Evolutionary conservation across 2,329 filamentous ascomycete genomes (phyloP).

Genomic region (Curvularia spicifera): DNA sequence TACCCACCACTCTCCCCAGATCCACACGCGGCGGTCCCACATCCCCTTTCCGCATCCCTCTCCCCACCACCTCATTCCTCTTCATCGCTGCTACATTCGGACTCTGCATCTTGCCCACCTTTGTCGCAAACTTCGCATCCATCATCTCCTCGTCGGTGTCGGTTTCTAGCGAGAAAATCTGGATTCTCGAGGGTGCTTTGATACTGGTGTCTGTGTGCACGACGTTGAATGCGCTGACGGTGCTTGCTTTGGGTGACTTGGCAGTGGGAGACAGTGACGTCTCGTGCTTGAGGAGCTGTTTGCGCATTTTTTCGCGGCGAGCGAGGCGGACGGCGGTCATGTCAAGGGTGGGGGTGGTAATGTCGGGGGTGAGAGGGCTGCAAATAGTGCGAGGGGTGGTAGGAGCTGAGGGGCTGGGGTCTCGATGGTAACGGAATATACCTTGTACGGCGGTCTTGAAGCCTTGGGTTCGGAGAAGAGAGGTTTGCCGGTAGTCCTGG

Average conservation of each 20-base stretch:
- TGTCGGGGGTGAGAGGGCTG: slow-evolving; percentile 35
- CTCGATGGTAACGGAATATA: slow-evolving; percentile 37
- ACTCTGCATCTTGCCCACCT: too few relatives aligned
- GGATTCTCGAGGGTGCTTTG: too few relatives aligned
- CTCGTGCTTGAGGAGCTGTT: slow-evolving; percentile 2
- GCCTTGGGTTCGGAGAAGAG: slow-evolving; percentile 31
- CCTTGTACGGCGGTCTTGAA: slow-evolving; percentile 39
- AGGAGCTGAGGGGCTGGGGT: slow-evolving; percentile 42
- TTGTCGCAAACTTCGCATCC: too few relatives aligned
- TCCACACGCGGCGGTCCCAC: too few relatives aligned
- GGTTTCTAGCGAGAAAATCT: too few relatives aligned
- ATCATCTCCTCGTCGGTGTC: too few relatives aligned
- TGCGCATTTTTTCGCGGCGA: not conserved
- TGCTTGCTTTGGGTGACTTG: not conserved
- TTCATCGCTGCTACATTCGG: too few relatives aligned
- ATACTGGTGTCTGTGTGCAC: too few relatives aligned
- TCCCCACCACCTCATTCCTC: too few relatives aligned
- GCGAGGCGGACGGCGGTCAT: slow-evolving; percentile 14
- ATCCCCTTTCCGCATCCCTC: too few relatives aligned
- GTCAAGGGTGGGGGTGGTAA: slow-evolving; percentile 34
- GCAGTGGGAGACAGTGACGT: not conserved
- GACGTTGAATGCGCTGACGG: too few relatives aligned
- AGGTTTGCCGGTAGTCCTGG: slow-evolving; percentile 19
- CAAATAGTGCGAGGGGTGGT: slow-evolving; percentile 31
- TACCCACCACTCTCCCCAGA: too few relatives aligned